A percentile compares a stretch with the other conserved stretches of the same genome.
Conservation (phyloP, 1,139 yeast species). For the Taphrina populina region DNA sequence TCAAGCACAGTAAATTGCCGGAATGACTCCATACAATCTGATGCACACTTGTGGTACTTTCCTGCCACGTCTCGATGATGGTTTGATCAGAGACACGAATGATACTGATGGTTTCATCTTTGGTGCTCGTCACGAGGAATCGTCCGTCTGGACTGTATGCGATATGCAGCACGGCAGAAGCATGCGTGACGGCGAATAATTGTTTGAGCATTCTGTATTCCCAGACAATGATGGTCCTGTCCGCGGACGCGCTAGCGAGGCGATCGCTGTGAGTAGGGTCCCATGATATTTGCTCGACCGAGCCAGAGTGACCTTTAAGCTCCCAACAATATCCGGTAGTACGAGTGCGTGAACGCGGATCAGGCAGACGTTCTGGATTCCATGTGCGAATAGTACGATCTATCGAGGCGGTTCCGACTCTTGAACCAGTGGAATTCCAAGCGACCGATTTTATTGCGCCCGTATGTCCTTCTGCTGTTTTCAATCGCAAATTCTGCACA, state of each 20-base stretch:
- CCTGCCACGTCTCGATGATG: constrained; percentile 29
- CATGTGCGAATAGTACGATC: constrained; percentile 38
- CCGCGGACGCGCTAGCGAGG: constrained; percentile 38
- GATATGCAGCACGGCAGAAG: constrained; percentile 24
- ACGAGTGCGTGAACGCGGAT: constrained; percentile 8
- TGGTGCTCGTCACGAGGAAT: constrained; percentile 19
- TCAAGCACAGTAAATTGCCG: constrained; percentile 31
- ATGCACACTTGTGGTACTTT: constrained; percentile 26
- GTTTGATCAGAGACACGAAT: constrained; percentile 29
- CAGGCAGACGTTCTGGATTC: constrained; percentile 39
- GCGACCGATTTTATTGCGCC: constrained; percentile 36
- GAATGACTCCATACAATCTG: constrained; percentile 36
- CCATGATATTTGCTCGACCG: constrained; percentile 39
- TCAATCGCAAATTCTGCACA: constrained; percentile 15
- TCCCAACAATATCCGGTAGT: constrained; percentile 37
- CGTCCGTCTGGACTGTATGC: constrained; percentile 33
- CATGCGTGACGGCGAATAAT: constrained; percentile 11
- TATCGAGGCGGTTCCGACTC: constrained; percentile 37
- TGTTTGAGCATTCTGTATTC: constrained; percentile 36
- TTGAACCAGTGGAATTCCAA: constrained; percentile 39
- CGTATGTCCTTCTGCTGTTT: constrained; percentile 48
- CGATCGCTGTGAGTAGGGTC: constrained; percentile 39
- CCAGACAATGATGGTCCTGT: constrained; percentile 39
- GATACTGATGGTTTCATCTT: constrained; percentile 35
- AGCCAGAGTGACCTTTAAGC: constrained; percentile 34